phyloP scores from a whole-genome alignment of 805 yeast genomes.

The Cyberlindnera galapagoensis region DNA sequence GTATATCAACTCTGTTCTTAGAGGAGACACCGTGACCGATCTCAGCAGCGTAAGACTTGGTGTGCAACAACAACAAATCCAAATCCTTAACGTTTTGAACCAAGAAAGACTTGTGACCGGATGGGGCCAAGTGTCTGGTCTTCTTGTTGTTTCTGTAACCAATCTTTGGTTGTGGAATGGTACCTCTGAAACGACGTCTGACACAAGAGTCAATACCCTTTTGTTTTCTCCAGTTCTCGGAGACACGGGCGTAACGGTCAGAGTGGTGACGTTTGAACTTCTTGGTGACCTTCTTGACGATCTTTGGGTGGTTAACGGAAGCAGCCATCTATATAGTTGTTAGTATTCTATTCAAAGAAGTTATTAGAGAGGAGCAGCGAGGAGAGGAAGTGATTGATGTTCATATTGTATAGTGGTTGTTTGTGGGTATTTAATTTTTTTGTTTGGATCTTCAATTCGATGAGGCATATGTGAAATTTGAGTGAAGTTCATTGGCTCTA shows the following conservation, averaged over 20 bases:
- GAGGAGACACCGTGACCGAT: conserved; percentile 98
- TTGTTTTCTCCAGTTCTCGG: conserved; percentile 99
- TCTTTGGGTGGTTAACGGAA: conserved; percentile 97
- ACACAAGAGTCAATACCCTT: conserved; percentile 99
- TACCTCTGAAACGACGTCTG: conserved; percentile 99
- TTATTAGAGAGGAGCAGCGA: background rate
- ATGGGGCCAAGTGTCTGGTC: conserved; percentile 92
- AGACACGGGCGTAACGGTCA: conserved; percentile 98
- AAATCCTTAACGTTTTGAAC: conserved; percentile 91
- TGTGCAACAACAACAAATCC: conserved; percentile 93
- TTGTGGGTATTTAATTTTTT: too few relatives aligned
- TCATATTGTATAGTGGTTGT: too few relatives aligned
- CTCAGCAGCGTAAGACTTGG: conserved; percentile 99
- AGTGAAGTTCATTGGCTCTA: too few relatives aligned
- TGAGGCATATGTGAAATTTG: too few relatives aligned
- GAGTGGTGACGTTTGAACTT: conserved; percentile 99
- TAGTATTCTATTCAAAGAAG: conserved; percentile 15
- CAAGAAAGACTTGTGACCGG: conserved; percentile 96
- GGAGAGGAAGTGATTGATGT: too few relatives aligned
- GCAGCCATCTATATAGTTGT: conserved; percentile 71
- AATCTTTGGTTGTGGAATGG: conserved; percentile 97
- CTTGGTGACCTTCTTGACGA: conserved; percentile 98
- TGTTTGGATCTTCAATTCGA: too few relatives aligned
- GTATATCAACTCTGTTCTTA: conserved; percentile 94
- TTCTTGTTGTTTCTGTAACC: conserved; percentile 99